Evolutionary conservation across 208 protist species (phyloP).

Genomic region (Naegleria gruberi): DNA sequence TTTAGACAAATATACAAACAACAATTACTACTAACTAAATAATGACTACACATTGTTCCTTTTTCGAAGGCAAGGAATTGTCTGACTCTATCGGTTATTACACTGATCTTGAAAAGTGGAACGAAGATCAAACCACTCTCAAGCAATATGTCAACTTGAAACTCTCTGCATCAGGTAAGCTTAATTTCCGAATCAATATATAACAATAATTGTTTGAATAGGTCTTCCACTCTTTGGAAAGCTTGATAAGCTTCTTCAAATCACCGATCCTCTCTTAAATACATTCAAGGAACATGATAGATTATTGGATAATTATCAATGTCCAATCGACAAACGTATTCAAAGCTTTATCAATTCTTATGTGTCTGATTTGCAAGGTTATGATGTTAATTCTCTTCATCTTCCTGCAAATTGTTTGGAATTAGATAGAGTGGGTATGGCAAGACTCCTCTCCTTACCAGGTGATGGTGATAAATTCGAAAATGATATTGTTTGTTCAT

Average conservation of each 20-base stretch:
- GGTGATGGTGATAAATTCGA: constrained; percentile 23
- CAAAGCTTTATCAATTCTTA: constrained; percentile 31
- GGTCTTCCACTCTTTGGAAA: background rate
- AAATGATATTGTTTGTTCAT: constrained; percentile 28
- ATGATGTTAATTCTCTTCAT: background rate
- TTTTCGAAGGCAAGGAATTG: background rate
- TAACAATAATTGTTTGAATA: background rate
- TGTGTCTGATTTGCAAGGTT: background rate
- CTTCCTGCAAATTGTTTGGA: constrained; percentile 27
- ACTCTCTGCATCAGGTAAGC: background rate
- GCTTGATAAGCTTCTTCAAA: background rate
- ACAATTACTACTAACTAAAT: background rate
- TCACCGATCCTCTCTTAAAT: background rate
- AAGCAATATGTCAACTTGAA: background rate
- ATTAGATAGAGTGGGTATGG: constrained; percentile 32
- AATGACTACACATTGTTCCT: background rate
- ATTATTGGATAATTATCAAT: background rate
- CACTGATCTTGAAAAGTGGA: background rate
- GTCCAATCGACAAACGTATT: constrained; percentile 28
- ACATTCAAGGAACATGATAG: background rate
- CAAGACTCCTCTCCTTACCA: constrained; percentile 33
- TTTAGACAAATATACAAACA: too few species aligned
- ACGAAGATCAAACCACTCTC: background rate
- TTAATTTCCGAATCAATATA: too few species aligned
- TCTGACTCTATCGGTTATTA: background rate